phyloP scores from a whole-genome alignment of 768 basidiomycete species.

The Termitomyces titanicus region DNA sequence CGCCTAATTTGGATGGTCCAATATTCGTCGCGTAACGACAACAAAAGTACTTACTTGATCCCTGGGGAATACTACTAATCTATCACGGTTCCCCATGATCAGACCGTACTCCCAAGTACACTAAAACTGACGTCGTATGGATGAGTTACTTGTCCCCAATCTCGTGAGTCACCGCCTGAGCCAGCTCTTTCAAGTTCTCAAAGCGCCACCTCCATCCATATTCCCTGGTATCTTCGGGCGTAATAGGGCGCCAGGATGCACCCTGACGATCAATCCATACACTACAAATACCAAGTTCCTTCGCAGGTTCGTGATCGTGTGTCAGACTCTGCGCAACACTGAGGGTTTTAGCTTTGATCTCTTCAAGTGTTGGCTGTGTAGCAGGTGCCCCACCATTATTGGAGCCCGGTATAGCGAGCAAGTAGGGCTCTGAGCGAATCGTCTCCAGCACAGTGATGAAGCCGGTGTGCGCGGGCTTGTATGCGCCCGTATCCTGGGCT shows the following conservation, averaged over 20 bases:
- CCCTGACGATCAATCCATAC: conserved; percentile 66
- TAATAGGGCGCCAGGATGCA: conserved; percentile 36
- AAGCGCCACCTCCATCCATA: conserved; percentile 50
- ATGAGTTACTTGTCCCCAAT: background rate
- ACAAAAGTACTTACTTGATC: too few relatives aligned
- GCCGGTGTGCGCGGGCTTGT: conserved; percentile 62
- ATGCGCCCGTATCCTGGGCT: conserved; percentile 69
- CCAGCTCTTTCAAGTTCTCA: conserved; percentile 57
- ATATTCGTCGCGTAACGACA: too few relatives aligned
- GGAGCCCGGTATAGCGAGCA: conserved; percentile 26
- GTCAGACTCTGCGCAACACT: conserved; percentile 64
- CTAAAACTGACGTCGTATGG: background rate
- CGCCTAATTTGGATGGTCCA: too few relatives aligned
- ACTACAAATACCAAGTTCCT: conserved; percentile 47
- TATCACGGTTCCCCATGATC: too few relatives aligned
- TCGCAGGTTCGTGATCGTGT: conserved; percentile 67
- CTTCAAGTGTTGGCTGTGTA: conserved; percentile 18
- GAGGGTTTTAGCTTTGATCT: conserved; percentile 47
- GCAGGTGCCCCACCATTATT: conserved; percentile 9
- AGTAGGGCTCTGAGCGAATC: conserved; percentile 33
- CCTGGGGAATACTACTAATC: too few relatives aligned
- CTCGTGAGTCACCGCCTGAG: conserved; percentile 51
- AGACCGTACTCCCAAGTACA: background rate
- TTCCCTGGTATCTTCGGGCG: conserved; percentile 22
- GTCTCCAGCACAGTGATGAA: conserved; percentile 47